Evolutionary conservation across 768 basidiomycete species (phyloP), one percentile per base, ranked within the genome.

Genomic region (Lentinula sp.): DNA sequence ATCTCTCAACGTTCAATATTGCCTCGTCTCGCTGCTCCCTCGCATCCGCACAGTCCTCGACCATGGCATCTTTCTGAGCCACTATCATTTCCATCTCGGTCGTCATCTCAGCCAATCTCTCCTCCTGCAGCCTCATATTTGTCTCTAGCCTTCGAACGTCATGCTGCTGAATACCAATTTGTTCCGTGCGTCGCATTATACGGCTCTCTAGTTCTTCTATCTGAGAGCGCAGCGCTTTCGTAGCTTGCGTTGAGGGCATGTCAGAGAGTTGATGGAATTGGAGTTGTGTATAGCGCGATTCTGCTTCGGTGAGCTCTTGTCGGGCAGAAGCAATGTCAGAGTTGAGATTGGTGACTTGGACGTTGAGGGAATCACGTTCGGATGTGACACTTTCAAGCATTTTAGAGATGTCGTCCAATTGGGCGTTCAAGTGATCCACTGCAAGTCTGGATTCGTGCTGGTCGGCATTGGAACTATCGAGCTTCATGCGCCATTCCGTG

Each of bases 11-110:
- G 61, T 74, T 75, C 58, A 69, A 67, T 46, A 85, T 69, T 4
- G 89, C 87, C 28, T 79, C 78, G 69, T 93, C 87, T 39, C 91
- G 78, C 21, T 86, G 82, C 59, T 87, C 87, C 57, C 91, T 78
- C 2, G 89, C 89, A 59, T 87, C 84, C 4, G 86, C 86, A 66
- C 91, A 93, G 68, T 93, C 91, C 63, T 92, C 90, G 0, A 93
- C 83, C 88, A 93, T 90, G 1, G 88, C 85, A 60, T 84, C 84
- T 70, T 87, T 90, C 75, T 91, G 82, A 4, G 83, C 79, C 21
- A 74, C 76, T 61, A 86, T 74, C 62, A 81, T 80, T 66, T 90
- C 90, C 61, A 91, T 70, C 65, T 93, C 91, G 16, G 69, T 70
- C 2, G 80, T 85, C 82, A 90, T 81, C 74, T 93, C 91, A 2